Conservation (phyloP, 768 basidiomycete genomes). For the Boletus eberwhitei region DNA sequence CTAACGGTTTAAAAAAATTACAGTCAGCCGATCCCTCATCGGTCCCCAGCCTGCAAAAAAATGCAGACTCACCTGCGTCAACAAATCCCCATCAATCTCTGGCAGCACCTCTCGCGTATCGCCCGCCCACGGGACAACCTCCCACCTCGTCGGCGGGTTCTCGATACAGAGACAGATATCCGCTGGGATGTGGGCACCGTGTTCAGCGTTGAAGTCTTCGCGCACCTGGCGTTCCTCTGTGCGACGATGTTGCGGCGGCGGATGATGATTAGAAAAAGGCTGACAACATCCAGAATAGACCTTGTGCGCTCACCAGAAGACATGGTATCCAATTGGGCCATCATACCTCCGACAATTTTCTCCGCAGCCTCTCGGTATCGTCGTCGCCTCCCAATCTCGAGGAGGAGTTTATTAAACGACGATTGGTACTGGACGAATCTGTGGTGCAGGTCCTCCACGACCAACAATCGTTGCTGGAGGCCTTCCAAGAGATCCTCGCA, state of each 20-base stretch:
- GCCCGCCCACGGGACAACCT: slow-evolving; percentile 56
- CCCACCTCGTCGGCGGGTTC: slow-evolving; percentile 72
- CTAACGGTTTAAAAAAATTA: slow-evolving; percentile 14
- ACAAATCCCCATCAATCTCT: slow-evolving; percentile 55
- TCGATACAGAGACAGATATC: slow-evolving; percentile 78
- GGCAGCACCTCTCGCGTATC: slow-evolving; percentile 59
- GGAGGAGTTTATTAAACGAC: slow-evolving; percentile 68
- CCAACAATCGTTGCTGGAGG: slow-evolving; percentile 58
- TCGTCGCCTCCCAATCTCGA: slow-evolving; percentile 68
- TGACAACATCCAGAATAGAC: not conserved
- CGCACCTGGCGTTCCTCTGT: slow-evolving; percentile 68
- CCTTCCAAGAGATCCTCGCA: slow-evolving; percentile 51
- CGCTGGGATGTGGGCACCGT: slow-evolving; percentile 71
- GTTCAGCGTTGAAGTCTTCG: slow-evolving; percentile 65
- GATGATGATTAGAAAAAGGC: not conserved
- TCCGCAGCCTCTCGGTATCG: slow-evolving; percentile 66
- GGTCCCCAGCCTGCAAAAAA: not conserved
- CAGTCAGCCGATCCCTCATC: not conserved
- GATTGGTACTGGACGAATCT: slow-evolving; percentile 67
- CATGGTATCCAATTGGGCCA: slow-evolving; percentile 60
- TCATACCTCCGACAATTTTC: slow-evolving; percentile 63
- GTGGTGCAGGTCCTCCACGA: slow-evolving; percentile 61
- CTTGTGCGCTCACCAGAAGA: slow-evolving; percentile 48
- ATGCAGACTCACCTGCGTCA: slow-evolving; percentile 43
- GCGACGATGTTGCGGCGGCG: too few relatives aligned